A percentile compares a stretch with the other conserved stretches of the same genome.
phyloP scores from a whole-genome alignment of 2,329 filamentous ascomycete species.

The Colletotrichum sp. region DNA sequence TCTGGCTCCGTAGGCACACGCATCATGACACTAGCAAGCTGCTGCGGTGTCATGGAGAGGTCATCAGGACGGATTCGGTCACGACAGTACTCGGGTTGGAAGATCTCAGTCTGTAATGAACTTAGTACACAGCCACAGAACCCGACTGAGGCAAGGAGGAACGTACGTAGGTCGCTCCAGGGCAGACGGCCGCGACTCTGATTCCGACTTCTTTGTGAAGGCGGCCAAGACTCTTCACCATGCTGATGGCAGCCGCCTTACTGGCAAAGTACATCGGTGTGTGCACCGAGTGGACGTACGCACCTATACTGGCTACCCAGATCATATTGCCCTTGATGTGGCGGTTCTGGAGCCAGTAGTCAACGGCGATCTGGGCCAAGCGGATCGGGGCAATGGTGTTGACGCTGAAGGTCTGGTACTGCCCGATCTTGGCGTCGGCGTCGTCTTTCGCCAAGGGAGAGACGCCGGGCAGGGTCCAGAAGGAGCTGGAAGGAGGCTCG shows the following conservation, averaged over 20 bases:
- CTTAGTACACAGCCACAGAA: neutral
- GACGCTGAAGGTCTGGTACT: conserved; percentile 29
- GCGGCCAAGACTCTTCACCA: neutral
- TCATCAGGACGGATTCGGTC: neutral
- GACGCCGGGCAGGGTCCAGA: conserved; percentile 31
- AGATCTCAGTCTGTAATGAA: neutral
- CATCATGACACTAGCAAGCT: conserved; percentile 12
- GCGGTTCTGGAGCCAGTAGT: conserved; percentile 32
- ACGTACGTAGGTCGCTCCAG: neutral
- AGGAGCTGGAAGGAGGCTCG: conserved; percentile 29
- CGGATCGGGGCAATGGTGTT: conserved; percentile 31
- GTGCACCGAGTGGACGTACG: conserved; percentile 31
- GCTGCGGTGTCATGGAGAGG: neutral
- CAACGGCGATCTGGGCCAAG: conserved; percentile 30
- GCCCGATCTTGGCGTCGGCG: conserved; percentile 22
- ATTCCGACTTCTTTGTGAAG: neutral
- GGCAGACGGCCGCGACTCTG: neutral
- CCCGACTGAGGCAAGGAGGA: neutral
- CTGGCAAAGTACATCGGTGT: conserved; percentile 34
- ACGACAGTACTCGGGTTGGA: neutral
- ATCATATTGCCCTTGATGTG: conserved; percentile 40
- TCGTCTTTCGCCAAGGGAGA: conserved; percentile 23
- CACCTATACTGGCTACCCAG: conserved; percentile 30
- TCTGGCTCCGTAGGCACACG: conserved; percentile 8
- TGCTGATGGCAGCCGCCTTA: conserved; percentile 29